These are phyloP conservation scores for Danielozyma ontarioensis DNA, from an alignment of 805 yeast species.

Conservation along the genomic window DNA sequence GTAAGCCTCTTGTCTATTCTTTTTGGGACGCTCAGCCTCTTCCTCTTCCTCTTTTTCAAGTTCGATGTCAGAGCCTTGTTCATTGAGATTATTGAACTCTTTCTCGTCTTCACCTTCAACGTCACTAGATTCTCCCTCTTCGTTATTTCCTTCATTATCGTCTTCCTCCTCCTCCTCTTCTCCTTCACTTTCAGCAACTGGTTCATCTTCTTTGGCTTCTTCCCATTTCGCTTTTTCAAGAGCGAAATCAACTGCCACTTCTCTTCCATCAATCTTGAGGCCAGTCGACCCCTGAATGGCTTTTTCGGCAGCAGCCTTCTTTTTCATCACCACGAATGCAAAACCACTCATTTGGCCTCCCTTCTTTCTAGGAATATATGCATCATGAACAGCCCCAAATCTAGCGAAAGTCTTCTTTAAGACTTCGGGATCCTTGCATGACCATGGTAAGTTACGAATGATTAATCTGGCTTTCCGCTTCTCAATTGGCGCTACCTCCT, in stretches of 20 bases:
- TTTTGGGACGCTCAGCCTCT: slow-evolving; percentile 27
- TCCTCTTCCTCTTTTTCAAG: slow-evolving; percentile 25
- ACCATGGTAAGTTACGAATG: slow-evolving; percentile 94
- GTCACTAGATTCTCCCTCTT: slow-evolving; percentile 32
- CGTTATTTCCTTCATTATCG: slow-evolving; percentile 36
- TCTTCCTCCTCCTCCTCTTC: slow-evolving; percentile 35
- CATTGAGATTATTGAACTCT: slow-evolving; percentile 16
- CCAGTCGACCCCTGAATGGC: slow-evolving; percentile 77
- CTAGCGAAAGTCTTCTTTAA: slow-evolving; percentile 65
- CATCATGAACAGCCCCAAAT: slow-evolving; percentile 85
- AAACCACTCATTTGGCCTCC: slow-evolving; percentile 93
- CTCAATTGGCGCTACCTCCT: slow-evolving; percentile 41
- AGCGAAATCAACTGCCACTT: slow-evolving; percentile 92
- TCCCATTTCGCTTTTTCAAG: slow-evolving; percentile 85
- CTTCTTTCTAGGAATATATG: slow-evolving; percentile 78
- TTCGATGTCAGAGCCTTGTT: slow-evolving; percentile 22
- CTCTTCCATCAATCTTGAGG: slow-evolving; percentile 80
- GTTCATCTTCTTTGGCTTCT: slow-evolving; percentile 36
- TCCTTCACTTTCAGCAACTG: slow-evolving; percentile 32
- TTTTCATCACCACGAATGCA: slow-evolving; percentile 90
- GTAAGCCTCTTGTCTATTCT: slow-evolving; percentile 61
- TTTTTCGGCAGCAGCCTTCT: slow-evolving; percentile 65
- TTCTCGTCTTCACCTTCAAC: slow-evolving; percentile 25
- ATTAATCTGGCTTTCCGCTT: slow-evolving; percentile 84
- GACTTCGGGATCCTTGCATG: slow-evolving; percentile 71